phyloP scores from a whole-genome alignment of 768 basidiomycete genomes.

The Tephrocybe sp. region DNA sequence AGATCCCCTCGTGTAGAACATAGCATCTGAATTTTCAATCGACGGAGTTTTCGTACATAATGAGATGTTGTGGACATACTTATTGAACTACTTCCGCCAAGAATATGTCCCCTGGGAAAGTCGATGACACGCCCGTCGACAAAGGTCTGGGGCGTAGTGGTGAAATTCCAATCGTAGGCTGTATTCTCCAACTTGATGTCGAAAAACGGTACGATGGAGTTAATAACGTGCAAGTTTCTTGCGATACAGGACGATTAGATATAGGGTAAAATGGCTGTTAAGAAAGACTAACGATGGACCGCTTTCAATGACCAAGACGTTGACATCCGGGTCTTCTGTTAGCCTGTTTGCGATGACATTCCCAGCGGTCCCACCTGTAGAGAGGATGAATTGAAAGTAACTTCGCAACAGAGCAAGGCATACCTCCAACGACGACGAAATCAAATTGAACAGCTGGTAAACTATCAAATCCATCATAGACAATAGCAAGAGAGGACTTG shows the following conservation, averaged over 20 bases:
- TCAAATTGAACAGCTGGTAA: slow-evolving; percentile 6
- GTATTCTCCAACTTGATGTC: slow-evolving; percentile 9
- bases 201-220: slow-evolving; percentile 22
- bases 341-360: slow-evolving; percentile 14
- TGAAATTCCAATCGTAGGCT: slow-evolving; percentile 29
- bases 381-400: neutral
- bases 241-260: neutral
- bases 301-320: slow-evolving; percentile 14
- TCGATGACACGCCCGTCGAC: slow-evolving; percentile 18
- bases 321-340: slow-evolving; percentile 8
- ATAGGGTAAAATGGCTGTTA: neutral
- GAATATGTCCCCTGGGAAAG: slow-evolving; percentile 23
- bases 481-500: neutral
- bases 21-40: slow-evolving; percentile 11
- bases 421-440: slow-evolving; percentile 15
- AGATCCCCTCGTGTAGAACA: slow-evolving; percentile 24
- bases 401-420: neutral
- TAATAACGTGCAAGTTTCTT: slow-evolving; percentile 21
- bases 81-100: slow-evolving; percentile 31
- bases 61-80: slow-evolving; percentile 9
- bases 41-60: neutral
- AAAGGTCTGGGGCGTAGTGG: slow-evolving; percentile 21
- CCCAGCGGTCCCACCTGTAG: slow-evolving; percentile 37
- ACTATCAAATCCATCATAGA: slow-evolving; percentile 1
- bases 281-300: slow-evolving; percentile 9